Conservation (phyloP, 805 yeast species). For the Ogataea saltuana region DNA sequence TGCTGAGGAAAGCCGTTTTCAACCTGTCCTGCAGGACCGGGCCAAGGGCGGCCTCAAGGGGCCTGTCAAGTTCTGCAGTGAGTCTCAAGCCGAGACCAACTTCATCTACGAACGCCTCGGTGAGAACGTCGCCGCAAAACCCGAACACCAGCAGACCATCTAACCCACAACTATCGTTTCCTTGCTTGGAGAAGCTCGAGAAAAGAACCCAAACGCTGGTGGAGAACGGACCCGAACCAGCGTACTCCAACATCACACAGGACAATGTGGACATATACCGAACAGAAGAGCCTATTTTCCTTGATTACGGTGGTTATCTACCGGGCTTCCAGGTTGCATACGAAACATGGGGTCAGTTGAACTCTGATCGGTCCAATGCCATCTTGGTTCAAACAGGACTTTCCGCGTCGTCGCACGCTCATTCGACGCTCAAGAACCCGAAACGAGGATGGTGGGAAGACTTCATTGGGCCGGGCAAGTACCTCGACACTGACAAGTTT, state of each 20-base stretch:
- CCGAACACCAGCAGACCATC: constrained; percentile 35
- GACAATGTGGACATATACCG: constrained; percentile 65
- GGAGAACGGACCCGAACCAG: constrained; percentile 83
- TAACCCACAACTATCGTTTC: constrained; percentile 73
- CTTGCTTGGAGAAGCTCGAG: constrained; percentile 81
- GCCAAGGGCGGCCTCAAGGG: neutral
- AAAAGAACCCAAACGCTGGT: constrained; percentile 45
- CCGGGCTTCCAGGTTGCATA: constrained; percentile 82
- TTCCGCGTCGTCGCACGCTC: constrained; percentile 93
- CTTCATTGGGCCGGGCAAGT: constrained; percentile 81
- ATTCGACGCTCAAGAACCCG: constrained; percentile 67
- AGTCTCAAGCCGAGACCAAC: constrained; percentile 22
- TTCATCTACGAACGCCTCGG: constrained; percentile 13
- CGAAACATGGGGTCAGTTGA: constrained; percentile 87
- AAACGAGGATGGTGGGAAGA: constrained; percentile 95
- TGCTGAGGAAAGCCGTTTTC: neutral
- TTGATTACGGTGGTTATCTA: constrained; percentile 80
- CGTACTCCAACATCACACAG: constrained; percentile 64
- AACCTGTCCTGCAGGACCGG: neutral
- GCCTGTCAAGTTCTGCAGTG: constrained; percentile 8
- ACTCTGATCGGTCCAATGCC: constrained; percentile 64
- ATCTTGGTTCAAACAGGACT: constrained; percentile 86
- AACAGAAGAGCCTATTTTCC: constrained; percentile 57
- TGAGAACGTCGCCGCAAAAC: too few relatives aligned
- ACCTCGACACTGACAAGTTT: constrained; percentile 77